Conservation (phyloP, 2,329 filamentous ascomycete species). For the Didymellaceae sp. region DNA sequence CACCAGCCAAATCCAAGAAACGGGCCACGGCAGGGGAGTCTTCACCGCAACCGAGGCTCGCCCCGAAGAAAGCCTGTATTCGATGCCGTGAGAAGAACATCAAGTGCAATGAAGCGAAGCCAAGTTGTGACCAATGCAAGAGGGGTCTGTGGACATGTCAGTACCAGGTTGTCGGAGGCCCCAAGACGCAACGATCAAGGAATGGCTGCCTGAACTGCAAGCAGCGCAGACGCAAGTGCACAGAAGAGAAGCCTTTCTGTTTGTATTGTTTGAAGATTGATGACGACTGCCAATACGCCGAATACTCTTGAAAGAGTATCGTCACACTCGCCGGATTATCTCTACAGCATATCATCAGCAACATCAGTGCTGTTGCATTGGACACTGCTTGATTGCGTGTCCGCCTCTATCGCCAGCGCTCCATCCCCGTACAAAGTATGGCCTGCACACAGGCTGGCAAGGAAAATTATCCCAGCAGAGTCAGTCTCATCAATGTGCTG, state of each 20-base stretch:
- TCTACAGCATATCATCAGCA: neutral
- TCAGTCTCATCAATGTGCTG: too few species aligned
- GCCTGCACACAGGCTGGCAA: too few species aligned
- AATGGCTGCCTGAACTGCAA: constrained; percentile 41
- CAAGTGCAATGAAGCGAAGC: constrained; percentile 40
- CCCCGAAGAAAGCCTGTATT: constrained; percentile 28
- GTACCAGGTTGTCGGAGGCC: constrained; percentile 26
- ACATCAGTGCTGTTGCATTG: neutral
- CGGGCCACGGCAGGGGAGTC: constrained; percentile 13
- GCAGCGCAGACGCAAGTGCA: constrained; percentile 39
- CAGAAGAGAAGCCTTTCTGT: constrained; percentile 40
- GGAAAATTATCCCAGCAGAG: too few species aligned
- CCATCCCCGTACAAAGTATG: too few species aligned
- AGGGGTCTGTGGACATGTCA: constrained; percentile 40
- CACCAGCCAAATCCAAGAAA: constrained; percentile 24
- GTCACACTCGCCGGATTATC: neutral
- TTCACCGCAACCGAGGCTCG: constrained; percentile 14
- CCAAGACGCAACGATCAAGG: constrained; percentile 35
- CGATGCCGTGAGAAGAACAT: constrained; percentile 38
- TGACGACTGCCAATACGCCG: constrained; percentile 37
- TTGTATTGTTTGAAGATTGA: constrained; percentile 38
- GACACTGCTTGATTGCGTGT: too few species aligned
- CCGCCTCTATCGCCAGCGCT: too few species aligned
- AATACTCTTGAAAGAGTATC: constrained; percentile 19
- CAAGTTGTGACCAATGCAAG: constrained; percentile 40